Evolutionary conservation across 73 alveolate species (phyloP), one percentile per base, ranked within the genome.

Genomic region (Breviolum minutum): DNA sequence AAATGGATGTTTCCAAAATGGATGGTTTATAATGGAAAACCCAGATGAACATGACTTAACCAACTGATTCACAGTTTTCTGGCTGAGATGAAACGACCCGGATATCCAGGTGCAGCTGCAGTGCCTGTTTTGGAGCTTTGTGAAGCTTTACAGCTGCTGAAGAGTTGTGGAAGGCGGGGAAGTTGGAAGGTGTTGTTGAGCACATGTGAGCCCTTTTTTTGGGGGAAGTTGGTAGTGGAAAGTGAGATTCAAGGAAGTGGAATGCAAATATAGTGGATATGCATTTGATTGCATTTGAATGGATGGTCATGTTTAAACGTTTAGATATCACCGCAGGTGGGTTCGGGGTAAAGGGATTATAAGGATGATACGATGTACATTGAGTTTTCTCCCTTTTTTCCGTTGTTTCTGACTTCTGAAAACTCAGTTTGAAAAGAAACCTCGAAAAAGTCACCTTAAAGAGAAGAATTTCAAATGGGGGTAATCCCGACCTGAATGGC

Each of bases 51-150:
- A 19, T 19, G 10, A 14, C 1, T 10, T 73, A 13, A 73, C 83
- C 83, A 19, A 13, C 83, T 27, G 40, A 24, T 32, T 32, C 83
- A 27, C n/a, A 73, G 83, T 24, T 13, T 13, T 40, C 54, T 40
- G 54, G 54, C 3, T 40, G 54, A 40, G 54, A 40, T 20, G 8
- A 20, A 71, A 7, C 26, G 8, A 7, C 32, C 14, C 32, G 10
- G 9, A 11, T 20, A 71, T 20, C 32, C 82, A 91, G 97, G 98
- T 19, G 98, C 98, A 9, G 98, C 91, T 8, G 98, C 98, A 48
- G 98, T 92, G 89, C 27, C 98, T 64, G 62, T 76, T 82, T 80
- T 74, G 82, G 98, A 92, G 90, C 71, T 92, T 17, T 92, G 98
- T 80, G 98, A 92, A 68, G 30, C 90, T 48, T 63, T 92, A 82